Evolutionary conservation across 768 basidiomycete genomes (phyloP).

Genomic region (Hypsizygus marmoreus): DNA sequence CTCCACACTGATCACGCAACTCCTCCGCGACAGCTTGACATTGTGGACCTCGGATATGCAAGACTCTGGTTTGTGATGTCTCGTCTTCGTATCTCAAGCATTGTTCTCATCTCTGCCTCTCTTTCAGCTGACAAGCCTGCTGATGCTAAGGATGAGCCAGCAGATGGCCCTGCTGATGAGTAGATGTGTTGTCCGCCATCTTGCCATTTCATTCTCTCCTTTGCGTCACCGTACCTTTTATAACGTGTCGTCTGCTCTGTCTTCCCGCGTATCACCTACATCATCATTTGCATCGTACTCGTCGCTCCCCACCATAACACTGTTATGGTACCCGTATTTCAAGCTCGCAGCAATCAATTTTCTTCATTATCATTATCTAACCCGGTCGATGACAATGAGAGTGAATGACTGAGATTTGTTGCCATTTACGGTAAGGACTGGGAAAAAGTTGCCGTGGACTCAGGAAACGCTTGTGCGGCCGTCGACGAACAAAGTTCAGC

Average conservation of each 20-base stretch:
- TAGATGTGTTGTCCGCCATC: constrained; percentile 37
- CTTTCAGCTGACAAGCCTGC: constrained; percentile 64
- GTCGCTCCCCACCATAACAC: constrained; percentile 18
- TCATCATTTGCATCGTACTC: constrained; percentile 24
- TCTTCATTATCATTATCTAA: too few relatives aligned
- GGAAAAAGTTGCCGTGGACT: too few relatives aligned
- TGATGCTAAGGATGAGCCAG: constrained; percentile 69
- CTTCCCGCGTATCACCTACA: constrained; percentile 7
- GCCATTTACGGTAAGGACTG: too few relatives aligned
- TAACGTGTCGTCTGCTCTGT: constrained; percentile 17
- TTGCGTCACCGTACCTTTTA: constrained; percentile 18
- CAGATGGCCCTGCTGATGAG: constrained; percentile 67
- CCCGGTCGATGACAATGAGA: too few relatives aligned
- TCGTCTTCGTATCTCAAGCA: not conserved
- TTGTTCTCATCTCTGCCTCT: constrained; percentile 14
- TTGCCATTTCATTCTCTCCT: constrained; percentile 18
- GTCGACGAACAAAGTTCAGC: too few relatives aligned
- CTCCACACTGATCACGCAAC: constrained; percentile 95
- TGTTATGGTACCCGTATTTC: constrained; percentile 18
- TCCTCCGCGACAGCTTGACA: constrained; percentile 95
- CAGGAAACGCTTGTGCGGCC: too few relatives aligned
- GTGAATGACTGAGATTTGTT: too few relatives aligned
- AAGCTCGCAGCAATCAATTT: too few relatives aligned
- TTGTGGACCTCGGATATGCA: constrained; percentile 99
- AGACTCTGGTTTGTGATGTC: constrained; percentile 69